phyloP scores from a whole-genome alignment of 2,329 filamentous ascomycete species.

The Cercospora brassicicola region DNA sequence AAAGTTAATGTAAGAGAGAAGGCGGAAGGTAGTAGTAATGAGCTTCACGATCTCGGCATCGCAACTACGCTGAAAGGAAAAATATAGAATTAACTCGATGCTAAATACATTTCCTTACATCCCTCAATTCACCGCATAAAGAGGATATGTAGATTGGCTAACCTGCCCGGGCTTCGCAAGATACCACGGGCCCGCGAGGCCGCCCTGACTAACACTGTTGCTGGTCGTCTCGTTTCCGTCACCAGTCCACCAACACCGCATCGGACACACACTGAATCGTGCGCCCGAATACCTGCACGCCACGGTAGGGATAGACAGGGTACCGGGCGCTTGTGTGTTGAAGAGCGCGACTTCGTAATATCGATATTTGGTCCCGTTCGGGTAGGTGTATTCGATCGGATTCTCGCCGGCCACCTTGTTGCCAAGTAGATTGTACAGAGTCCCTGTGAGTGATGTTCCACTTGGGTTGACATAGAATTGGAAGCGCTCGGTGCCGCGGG shows the following conservation, averaged over 20 bases:
- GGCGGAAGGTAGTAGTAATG: not conserved
- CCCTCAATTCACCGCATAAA: not conserved
- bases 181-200: not conserved
- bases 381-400: not conserved
- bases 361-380: not conserved
- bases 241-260: not conserved
- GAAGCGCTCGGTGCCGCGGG: not conserved
- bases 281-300: not conserved
- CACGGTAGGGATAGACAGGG: not conserved
- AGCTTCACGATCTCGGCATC: not conserved
- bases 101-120: not conserved
- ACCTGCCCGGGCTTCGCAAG: not conserved
- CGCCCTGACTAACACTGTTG: not conserved
- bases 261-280: not conserved
- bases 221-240: not conserved
- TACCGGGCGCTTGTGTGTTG: not conserved
- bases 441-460: not conserved
- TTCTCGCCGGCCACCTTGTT: not conserved
- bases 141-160: not conserved
- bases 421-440: not conserved
- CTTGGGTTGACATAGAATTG: not conserved
- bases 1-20: not conserved
- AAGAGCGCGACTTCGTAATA: not conserved
- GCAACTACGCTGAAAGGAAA: not conserved
- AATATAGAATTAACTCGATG: not conserved